Percentiles rank a stretch among this genome's conserved stretches.
phyloP scores from a whole-genome alignment of 192 early-diverging fungal species.

The Thamnidium elegans region DNA sequence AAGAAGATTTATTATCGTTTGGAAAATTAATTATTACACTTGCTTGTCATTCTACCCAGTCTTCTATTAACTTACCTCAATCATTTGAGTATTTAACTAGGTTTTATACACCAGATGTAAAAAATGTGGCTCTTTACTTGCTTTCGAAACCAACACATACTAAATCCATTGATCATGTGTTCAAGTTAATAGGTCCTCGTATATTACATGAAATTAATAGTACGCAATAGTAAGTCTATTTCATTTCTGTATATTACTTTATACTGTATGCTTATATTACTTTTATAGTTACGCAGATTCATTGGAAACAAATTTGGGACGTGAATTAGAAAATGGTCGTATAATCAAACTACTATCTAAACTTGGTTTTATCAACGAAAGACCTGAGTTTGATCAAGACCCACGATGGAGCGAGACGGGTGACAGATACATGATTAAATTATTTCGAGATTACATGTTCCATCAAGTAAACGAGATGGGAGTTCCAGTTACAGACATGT shows the following conservation, averaged over 20 bases:
- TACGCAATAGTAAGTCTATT: slow-evolving; percentile 51
- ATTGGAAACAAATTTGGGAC: slow-evolving; percentile 57
- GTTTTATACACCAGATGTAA: slow-evolving; percentile 76
- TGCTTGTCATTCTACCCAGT: slow-evolving; percentile 68
- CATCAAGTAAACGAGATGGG: slow-evolving; percentile 89
- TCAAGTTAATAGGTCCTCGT: slow-evolving; percentile 72
- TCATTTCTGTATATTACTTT: too few species aligned
- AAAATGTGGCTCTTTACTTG: slow-evolving; percentile 78
- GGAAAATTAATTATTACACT: slow-evolving; percentile 77
- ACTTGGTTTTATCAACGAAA: slow-evolving; percentile 89
- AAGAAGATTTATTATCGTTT: slow-evolving; percentile 82
- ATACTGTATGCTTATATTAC: not conserved
- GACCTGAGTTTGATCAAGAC: slow-evolving; percentile 81
- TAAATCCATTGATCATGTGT: slow-evolving; percentile 78
- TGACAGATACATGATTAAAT: slow-evolving; percentile 94
- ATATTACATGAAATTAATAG: slow-evolving; percentile 77
- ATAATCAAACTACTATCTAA: slow-evolving; percentile 86
- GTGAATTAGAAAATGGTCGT: slow-evolving; percentile 91
- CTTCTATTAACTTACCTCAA: slow-evolving; percentile 69
- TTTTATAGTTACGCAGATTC: slow-evolving; percentile 26
- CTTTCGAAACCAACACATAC: slow-evolving; percentile 69
- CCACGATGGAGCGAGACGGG: slow-evolving; percentile 97
- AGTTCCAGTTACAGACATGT: slow-evolving; percentile 82
- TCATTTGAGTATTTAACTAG: slow-evolving; percentile 76
- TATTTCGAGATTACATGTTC: slow-evolving; percentile 98